Evolutionary conservation across 768 basidiomycete species (phyloP).

Genomic region (Cystobasidium onofrii): DNA sequence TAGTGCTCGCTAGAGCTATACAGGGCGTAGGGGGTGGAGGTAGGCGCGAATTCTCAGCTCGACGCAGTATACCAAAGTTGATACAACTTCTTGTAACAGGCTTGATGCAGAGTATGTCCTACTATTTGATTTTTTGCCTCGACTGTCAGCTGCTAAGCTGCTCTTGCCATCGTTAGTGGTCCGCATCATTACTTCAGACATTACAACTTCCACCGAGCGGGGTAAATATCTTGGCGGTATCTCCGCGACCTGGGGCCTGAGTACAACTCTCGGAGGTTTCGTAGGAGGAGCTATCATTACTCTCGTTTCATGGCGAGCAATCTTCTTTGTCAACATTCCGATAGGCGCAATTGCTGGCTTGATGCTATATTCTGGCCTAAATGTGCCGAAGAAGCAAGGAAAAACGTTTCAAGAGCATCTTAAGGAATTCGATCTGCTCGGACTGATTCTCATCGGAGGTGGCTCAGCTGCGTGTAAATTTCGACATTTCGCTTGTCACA

Average conservation of each 20-base stretch:
- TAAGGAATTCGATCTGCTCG: not conserved
- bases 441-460: not conserved
- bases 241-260: slow-evolving; percentile 2
- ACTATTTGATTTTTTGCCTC: not conserved
- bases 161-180: not conserved
- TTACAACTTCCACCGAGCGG: not conserved
- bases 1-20: not conserved
- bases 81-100: not conserved
- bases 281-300: slow-evolving; percentile 1
- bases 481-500: not conserved
- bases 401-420: slow-evolving; percentile 3
- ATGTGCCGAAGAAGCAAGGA: not conserved
- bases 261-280: not conserved
- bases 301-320: not conserved
- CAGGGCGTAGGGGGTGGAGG: slow-evolving; percentile 3
- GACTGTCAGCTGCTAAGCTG: not conserved
- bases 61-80: not conserved
- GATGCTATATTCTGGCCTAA: not conserved
- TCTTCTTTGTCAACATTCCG: slow-evolving; percentile 10
- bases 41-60: not conserved
- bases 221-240: slow-evolving; percentile 27
- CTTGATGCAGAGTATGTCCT: not conserved
- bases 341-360: not conserved
- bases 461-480: slow-evolving; percentile 8
- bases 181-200: slow-evolving; percentile 17